Percentiles rank a stretch among this genome's conserved stretches.
phyloP scores from a whole-genome alignment of 805 yeast genomes.

The Starmera caribaea region DNA sequence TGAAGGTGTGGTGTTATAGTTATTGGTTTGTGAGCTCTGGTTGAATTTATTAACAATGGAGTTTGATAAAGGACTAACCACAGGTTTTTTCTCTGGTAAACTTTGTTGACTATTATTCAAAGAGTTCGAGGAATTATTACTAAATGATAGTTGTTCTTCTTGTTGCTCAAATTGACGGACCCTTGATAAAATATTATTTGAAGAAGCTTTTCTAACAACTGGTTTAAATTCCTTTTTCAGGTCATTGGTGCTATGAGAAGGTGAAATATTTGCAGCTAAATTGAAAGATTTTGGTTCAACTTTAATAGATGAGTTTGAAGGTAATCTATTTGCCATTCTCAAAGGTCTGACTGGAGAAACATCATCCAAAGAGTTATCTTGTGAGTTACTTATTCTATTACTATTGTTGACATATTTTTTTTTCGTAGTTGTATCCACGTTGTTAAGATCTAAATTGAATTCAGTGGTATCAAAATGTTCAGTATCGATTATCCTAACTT shows the following conservation, averaged over 20 bases:
- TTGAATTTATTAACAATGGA: slow-evolving; percentile 13
- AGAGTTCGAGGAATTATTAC: no score
- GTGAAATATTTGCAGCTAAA: slow-evolving; percentile 4
- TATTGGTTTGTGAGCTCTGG: neutral
- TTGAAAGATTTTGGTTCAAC: slow-evolving; percentile 12
- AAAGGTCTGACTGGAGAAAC: slow-evolving; percentile 55
- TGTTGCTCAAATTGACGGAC: slow-evolving; percentile 22
- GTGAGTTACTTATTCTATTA: neutral
- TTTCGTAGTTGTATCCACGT: neutral
- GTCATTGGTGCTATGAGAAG: neutral
- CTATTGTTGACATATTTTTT: slow-evolving; percentile 1
- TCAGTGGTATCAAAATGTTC: neutral
- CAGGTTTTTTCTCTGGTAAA: slow-evolving; percentile 2
- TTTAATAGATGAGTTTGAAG: slow-evolving; percentile 12
- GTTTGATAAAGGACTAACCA: slow-evolving; percentile 13
- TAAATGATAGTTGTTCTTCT: slow-evolving; percentile 1
- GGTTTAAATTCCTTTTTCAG: neutral
- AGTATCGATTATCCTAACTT: slow-evolving; percentile 32
- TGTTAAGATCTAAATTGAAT: neutral
- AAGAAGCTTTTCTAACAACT: slow-evolving; percentile 18
- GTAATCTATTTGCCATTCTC: slow-evolving; percentile 51
- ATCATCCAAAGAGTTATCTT: slow-evolving; percentile 4
- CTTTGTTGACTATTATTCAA: neutral
- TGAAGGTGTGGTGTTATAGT: no score
- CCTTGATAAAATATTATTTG: slow-evolving; percentile 20